A percentile compares a stretch with the other conserved stretches of the same genome.
Evolutionary conservation across 1,284 basidiomycete genomes (phyloP).

Genomic region (Somion occarium): DNA sequence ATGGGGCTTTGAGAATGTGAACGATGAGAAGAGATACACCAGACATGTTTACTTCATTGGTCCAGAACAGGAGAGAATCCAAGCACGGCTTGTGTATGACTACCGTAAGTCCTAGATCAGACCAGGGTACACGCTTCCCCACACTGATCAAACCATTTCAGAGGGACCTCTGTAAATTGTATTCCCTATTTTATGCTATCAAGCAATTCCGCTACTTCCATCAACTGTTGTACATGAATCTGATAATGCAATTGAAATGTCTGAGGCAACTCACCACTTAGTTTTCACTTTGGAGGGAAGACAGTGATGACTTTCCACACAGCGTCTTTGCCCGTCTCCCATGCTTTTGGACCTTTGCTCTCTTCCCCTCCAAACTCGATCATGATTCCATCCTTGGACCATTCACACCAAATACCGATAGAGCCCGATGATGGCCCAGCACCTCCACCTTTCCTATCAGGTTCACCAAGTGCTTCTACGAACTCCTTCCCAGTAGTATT

Average conservation of each 20-base stretch:
- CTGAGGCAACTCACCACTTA: background rate
- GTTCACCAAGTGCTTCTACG: constrained; percentile 72
- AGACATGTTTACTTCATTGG: constrained; percentile 66
- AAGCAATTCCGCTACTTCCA: background rate
- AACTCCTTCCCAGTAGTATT: constrained; percentile 73
- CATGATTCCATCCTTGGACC: constrained; percentile 76
- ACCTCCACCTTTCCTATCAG: constrained; percentile 82
- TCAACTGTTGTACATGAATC: background rate
- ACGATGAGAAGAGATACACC: constrained; percentile 55
- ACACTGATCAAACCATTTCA: too few species aligned
- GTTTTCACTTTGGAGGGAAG: constrained; percentile 32
- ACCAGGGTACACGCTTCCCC: too few species aligned
- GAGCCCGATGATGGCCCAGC: constrained; percentile 76
- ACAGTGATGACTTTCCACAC: constrained; percentile 71
- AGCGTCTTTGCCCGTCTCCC: constrained; percentile 80
- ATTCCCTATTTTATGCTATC: background rate
- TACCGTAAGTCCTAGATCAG: constrained; percentile 49
- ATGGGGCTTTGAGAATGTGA: constrained; percentile 66
- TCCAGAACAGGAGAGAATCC: constrained; percentile 51
- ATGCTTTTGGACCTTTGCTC: constrained; percentile 73
- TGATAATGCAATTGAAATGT: background rate
- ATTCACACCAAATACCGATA: constrained; percentile 89
- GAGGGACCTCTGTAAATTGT: background rate
- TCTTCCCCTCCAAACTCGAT: constrained; percentile 78
- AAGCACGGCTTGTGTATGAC: constrained; percentile 60